Conservation (phyloP, 768 basidiomycete genomes). For the Suillus sp. region DNA sequence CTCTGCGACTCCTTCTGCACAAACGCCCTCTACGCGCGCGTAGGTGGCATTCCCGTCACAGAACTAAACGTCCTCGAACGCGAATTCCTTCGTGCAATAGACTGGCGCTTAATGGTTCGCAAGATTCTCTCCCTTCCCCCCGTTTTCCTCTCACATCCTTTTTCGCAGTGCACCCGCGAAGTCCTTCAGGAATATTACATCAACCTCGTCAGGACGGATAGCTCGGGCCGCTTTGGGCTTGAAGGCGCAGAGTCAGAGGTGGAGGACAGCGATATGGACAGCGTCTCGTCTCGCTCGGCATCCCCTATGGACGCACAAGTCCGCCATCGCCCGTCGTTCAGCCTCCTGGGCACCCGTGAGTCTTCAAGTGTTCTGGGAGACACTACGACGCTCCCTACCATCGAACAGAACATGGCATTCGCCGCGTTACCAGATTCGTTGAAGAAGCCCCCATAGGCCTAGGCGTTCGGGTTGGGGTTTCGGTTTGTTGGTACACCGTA, state of each 20-base stretch:
- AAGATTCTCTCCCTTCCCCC: constrained; percentile 17
- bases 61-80: constrained; percentile 95
- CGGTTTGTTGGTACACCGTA: not conserved
- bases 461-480: not conserved
- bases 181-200: constrained; percentile 92
- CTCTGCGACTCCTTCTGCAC: constrained; percentile 96
- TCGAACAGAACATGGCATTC: constrained; percentile 87
- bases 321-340: constrained; percentile 31
- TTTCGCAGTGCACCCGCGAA: constrained; percentile 82
- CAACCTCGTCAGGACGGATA: constrained; percentile 88
- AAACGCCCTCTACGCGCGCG: constrained; percentile 92
- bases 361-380: constrained; percentile 42
- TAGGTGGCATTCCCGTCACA: constrained; percentile 88
- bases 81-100: constrained; percentile 88
- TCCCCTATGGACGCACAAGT: constrained; percentile 42
- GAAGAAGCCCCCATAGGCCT: constrained; percentile 11
- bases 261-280: constrained; percentile 60
- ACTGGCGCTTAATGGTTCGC: constrained; percentile 93
- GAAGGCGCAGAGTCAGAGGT: constrained; percentile 40
- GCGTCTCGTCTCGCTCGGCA: constrained; percentile 49
- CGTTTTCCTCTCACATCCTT: constrained; percentile 20
- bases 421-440: constrained; percentile 61
- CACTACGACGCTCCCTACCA: constrained; percentile 52
- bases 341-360: constrained; percentile 33
- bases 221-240: constrained; percentile 57